Evolutionary conservation across 306 rosid genomes (phyloP).

Genomic region (Lathyrus oleraceus): DNA sequence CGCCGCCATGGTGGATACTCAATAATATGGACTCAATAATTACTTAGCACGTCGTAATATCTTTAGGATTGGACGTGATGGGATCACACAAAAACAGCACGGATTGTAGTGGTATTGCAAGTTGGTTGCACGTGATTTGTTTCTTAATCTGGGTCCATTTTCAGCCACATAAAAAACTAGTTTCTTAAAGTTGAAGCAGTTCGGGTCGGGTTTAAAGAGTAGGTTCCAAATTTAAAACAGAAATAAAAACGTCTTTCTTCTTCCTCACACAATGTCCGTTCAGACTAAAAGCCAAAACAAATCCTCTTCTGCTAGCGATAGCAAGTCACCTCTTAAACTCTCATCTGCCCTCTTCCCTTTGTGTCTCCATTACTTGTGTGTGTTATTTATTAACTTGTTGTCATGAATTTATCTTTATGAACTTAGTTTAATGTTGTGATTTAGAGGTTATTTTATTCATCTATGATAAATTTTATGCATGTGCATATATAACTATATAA

Average conservation of each 20-base stretch:
- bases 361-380: background rate
- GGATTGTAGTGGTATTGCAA: background rate
- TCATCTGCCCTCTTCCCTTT: background rate
- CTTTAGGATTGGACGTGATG: background rate
- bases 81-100: background rate
- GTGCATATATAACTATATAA: background rate
- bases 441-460: background rate
- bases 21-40: background rate
- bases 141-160: background rate
- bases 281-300: background rate
- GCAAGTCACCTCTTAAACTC: background rate
- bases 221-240: background rate
- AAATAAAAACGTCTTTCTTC: background rate
- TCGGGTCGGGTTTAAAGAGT: background rate
- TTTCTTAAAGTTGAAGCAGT: background rate
- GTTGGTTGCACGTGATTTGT: background rate
- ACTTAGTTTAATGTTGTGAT: background rate
- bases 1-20: too few species aligned
- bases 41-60: background rate
- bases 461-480: background rate
- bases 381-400: background rate
- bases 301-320: background rate
- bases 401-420: background rate
- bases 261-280: background rate
- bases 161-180: background rate